phyloP scores from a whole-genome alignment of 345 rosid genomes.

The Eucalyptus sideroxylon region DNA sequence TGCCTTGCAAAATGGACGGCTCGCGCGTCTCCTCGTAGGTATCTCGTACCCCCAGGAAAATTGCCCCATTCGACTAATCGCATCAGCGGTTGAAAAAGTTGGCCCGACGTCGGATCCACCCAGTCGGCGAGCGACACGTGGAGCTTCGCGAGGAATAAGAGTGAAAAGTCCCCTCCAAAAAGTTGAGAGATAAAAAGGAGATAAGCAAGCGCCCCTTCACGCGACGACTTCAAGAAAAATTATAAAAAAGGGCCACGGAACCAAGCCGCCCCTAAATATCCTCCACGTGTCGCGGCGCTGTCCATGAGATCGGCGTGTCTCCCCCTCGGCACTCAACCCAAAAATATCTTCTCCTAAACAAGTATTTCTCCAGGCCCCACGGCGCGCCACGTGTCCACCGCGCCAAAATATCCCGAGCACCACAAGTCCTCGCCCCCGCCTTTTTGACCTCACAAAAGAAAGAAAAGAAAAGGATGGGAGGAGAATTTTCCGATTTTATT shows the following conservation, averaged over 20 bases:
- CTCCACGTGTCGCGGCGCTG: conserved; percentile 1
- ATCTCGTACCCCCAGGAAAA: background rate
- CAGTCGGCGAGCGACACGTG: background rate
- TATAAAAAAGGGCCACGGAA: background rate
- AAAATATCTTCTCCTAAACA: conserved; percentile 4
- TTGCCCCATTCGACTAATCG: background rate
- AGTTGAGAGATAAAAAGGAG: background rate
- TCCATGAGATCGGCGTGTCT: conserved; percentile 1
- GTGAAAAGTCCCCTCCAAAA: background rate
- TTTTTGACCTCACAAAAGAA: background rate
- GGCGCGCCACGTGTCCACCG: background rate
- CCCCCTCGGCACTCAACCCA: background rate
- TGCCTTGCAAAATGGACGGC: background rate
- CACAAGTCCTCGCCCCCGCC: background rate
- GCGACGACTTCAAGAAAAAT: background rate
- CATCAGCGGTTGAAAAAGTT: background rate
- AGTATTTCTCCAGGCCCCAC: background rate
- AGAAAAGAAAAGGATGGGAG: background rate
- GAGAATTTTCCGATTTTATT: background rate
- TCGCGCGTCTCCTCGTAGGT: background rate
- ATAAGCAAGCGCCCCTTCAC: background rate
- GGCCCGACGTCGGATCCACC: background rate
- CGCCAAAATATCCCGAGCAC: background rate
- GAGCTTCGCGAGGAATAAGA: background rate
- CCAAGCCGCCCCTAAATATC: background rate